Base-by-base conservation (phyloP, 1,284 basidiomycete genomes). In the Microbotryum saponariae region DNA sequence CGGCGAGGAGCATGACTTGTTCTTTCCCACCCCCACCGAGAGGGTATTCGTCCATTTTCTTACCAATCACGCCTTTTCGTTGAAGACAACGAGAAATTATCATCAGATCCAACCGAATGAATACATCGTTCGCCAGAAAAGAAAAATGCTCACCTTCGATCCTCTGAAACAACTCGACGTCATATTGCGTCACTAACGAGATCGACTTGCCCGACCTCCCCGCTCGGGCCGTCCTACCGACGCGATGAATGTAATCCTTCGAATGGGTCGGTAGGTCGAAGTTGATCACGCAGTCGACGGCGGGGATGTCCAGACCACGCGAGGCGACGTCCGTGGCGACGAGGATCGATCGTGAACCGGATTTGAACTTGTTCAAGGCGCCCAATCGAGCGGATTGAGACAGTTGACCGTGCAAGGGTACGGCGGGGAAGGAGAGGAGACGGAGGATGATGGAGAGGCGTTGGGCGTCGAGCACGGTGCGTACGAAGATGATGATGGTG, bases 181-280 rank as follows among this genome's bases (percentile, higher is more conserved):
- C 94, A 76, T 98, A 99, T 77, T 99, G 96, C 2, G 94, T 93
- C 14, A 97, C 92, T 25, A 99, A 81, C 14, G 96, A 97, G 70
- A 98, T 89, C 1, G 90, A 87, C 77, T 97, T 97, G 49, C 96
- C 96, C 2, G 90, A 85, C 49, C 96, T 84, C 18, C 96, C 96
- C 0, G 96, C 96, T 74, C 96, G 87, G 3, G 96, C 96, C 37
- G 96, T 98, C 66, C 96, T 85, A 44, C 96, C 96, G 21, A 99
- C 96, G 60, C 96, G 85, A 75, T 99, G 96, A 61, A 99, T 97
- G 76, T 98, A 99, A 76, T 98, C 96, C 79, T 98, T 98, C 31
- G 93, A 97, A 76, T 98, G 91, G 7, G 91, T 91, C 1, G 96
- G 96, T 65, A 97, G 89, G 76, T 98, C 94, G 75, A 91, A 99